These are phyloP conservation scores for Saccharomyces mikatae DNA, from an alignment of 805 yeast species.

Conservation along the genomic window DNA sequence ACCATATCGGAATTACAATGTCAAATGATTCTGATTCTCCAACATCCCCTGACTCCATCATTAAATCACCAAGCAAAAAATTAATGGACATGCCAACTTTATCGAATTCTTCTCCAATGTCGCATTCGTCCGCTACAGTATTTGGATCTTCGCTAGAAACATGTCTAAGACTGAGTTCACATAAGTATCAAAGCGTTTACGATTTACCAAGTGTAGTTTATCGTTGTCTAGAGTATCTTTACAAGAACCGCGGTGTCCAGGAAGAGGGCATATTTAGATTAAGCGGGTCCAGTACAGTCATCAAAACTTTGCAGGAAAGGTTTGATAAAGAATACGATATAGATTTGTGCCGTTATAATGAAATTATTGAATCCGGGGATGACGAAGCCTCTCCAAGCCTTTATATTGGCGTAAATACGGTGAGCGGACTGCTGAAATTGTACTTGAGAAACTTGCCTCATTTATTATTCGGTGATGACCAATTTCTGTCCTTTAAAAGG, in stretches of 20 bases:
- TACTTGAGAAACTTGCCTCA: constrained; percentile 72
- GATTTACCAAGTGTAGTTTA: constrained; percentile 64
- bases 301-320: constrained; percentile 55
- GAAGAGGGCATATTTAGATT: constrained; percentile 89
- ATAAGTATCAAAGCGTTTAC: constrained; percentile 30
- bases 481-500: constrained; percentile 33
- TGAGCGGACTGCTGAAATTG: constrained; percentile 76
- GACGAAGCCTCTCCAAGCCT: constrained; percentile 29
- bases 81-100: background rate
- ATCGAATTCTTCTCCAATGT: constrained; percentile 3
- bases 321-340: constrained; percentile 65
- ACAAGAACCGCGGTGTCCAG: constrained; percentile 58
- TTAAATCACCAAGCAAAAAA: background rate
- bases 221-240: constrained; percentile 64
- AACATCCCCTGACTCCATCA: background rate
- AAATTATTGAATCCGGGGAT: constrained; percentile 12
- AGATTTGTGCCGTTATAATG: constrained; percentile 42
- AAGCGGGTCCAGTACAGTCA: constrained; percentile 78
- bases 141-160: constrained; percentile 59
- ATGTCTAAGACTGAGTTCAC: constrained; percentile 46
- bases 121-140: constrained; percentile 22
- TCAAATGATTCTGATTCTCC: background rate
- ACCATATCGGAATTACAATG: background rate
- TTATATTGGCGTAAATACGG: constrained; percentile 64
- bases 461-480: constrained; percentile 54